A percentile compares a stretch with the other conserved stretches of the same genome.
phyloP scores from a whole-genome alignment of 2,329 filamentous ascomycete genomes.

The Scortechinia acanthostroma region DNA sequence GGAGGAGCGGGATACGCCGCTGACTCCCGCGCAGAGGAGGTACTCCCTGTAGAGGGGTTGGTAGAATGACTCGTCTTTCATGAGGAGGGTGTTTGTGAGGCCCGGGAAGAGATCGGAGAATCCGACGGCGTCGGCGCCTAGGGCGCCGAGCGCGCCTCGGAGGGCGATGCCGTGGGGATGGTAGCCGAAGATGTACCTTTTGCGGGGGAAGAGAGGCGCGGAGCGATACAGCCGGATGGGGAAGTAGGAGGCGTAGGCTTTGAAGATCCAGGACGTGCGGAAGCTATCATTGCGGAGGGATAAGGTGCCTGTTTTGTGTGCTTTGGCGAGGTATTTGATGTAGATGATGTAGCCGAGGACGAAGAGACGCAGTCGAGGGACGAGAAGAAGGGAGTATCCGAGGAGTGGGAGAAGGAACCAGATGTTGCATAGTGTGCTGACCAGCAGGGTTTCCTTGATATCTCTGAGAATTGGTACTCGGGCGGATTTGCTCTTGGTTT shows the following conservation, averaged over 20 bases:
- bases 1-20: conserved; percentile 82
- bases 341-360: neutral
- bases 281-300: conserved; percentile 69
- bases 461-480: too few species aligned
- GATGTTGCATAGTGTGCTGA: neutral
- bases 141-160: conserved; percentile 84
- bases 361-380: neutral
- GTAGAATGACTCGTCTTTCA: conserved; percentile 90
- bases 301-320: conserved; percentile 45
- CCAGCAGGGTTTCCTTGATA: neutral
- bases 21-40: conserved; percentile 75
- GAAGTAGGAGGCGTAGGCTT: conserved; percentile 85
- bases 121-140: conserved; percentile 81
- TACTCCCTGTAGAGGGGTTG: conserved; percentile 93
- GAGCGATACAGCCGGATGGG: conserved; percentile 83
- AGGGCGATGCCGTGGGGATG: conserved; percentile 97
- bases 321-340: neutral
- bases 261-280: conserved; percentile 72
- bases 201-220: conserved; percentile 66
- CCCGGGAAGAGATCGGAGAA: conserved; percentile 85
- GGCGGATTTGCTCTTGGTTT: neutral
- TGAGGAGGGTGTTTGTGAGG: conserved; percentile 88
- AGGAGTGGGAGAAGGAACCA: neutral
- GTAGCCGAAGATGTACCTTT: conserved; percentile 95
- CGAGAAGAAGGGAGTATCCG: neutral